Conservation (phyloP, 2,329 filamentous ascomycete species). For the Simplicillium aogashimaense region DNA sequence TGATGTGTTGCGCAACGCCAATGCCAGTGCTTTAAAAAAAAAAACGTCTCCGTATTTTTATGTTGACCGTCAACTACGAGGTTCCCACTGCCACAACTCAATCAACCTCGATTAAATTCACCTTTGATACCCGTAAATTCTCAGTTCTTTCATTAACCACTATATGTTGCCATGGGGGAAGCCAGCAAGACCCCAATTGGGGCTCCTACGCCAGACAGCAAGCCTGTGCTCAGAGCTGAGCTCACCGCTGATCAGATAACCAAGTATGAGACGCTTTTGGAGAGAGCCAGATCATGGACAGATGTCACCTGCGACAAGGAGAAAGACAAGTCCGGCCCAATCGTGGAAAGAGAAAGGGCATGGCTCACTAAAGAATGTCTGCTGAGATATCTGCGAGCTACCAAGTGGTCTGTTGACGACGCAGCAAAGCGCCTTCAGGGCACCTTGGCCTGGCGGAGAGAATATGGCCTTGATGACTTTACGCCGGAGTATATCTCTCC, state of each 20-base stretch:
- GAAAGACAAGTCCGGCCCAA: slow-evolving; percentile 48
- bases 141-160: too few relatives aligned
- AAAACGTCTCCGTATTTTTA: too few relatives aligned
- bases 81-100: too few relatives aligned
- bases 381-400: slow-evolving; percentile 83
- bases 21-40: too few relatives aligned
- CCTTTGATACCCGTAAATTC: too few relatives aligned
- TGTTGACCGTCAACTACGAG: too few relatives aligned
- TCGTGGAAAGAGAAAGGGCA: slow-evolving; percentile 73
- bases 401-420: slow-evolving; percentile 75
- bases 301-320: slow-evolving; percentile 47
- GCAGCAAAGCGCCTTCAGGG: slow-evolving; percentile 69
- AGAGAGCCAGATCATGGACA: slow-evolving; percentile 60
- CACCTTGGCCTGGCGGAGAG: slow-evolving; percentile 80
- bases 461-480: slow-evolving; percentile 73
- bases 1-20: too few relatives aligned
- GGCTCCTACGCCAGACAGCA: slow-evolving; percentile 45
- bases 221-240: slow-evolving; percentile 42
- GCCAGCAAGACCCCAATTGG: slow-evolving; percentile 44
- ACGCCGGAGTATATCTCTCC: slow-evolving; percentile 81
- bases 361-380: slow-evolving; percentile 92
- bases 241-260: slow-evolving; percentile 67
- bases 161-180: too few relatives aligned
- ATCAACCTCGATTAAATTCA: too few relatives aligned
- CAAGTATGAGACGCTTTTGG: slow-evolving; percentile 74